Evolutionary conservation across 75 land plant species (phyloP).

Genomic region (Pinus albicaulis): DNA sequence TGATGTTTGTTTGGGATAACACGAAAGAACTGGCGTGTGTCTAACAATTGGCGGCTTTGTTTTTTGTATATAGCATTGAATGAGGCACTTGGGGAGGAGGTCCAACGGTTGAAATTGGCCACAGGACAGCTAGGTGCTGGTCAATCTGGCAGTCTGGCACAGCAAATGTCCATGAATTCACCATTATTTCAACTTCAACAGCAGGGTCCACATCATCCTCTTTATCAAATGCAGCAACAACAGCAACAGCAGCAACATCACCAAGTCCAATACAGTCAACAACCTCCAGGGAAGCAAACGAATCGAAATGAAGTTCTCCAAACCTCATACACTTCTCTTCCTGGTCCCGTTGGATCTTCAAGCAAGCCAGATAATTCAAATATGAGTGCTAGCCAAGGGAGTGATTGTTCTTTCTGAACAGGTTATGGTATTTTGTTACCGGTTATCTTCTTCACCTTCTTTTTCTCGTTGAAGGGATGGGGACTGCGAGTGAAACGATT

Average conservation of each 20-base stretch:
- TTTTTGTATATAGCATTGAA: conserved; percentile 57
- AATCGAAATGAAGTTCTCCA: conserved; percentile 5
- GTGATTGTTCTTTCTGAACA: not conserved
- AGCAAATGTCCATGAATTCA: conserved; percentile 25
- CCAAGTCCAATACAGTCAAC: not conserved
- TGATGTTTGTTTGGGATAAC: not conserved
- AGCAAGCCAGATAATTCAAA: not conserved
- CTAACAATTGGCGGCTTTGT: not conserved
- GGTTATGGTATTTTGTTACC: conserved; percentile 2
- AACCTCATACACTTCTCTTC: not conserved
- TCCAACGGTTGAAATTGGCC: conserved; percentile 72
- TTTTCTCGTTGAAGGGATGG: not conserved
- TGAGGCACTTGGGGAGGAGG: conserved; percentile 77
- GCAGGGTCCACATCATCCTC: conserved; percentile 11
- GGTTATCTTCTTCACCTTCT: not conserved
- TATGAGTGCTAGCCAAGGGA: conserved; percentile 3
- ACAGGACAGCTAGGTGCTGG: conserved; percentile 41
- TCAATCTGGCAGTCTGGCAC: conserved; percentile 19
- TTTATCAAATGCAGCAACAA: conserved; percentile 4
- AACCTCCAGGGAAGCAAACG: conserved; percentile 7
- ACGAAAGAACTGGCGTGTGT: not conserved
- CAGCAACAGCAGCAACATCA: conserved; percentile 1
- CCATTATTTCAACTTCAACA: conserved; percentile 33
- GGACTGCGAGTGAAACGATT: not conserved
- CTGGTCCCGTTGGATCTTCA: not conserved